phyloP scores from a whole-genome alignment of 805 yeast genomes.

The Candida khao-thaluensis region DNA sequence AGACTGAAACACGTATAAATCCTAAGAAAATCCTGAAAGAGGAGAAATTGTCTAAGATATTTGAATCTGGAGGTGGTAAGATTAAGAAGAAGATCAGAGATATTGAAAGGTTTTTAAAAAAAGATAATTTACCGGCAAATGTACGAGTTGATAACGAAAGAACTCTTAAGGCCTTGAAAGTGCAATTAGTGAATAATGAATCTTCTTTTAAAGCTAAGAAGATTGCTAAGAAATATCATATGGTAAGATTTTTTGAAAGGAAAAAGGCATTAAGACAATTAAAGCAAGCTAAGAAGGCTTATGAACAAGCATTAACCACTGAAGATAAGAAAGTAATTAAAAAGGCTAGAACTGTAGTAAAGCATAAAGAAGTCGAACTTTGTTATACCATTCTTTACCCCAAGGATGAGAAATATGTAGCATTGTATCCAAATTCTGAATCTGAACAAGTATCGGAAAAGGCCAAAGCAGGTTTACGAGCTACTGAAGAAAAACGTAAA shows the following conservation, averaged over 20 bases:
- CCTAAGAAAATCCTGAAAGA: constrained; percentile 4
- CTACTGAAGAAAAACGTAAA: constrained; percentile 44
- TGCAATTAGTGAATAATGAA: constrained; percentile 54
- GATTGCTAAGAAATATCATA: constrained; percentile 75
- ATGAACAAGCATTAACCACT: constrained; percentile 33
- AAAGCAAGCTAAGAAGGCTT: constrained; percentile 47
- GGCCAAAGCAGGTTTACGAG: constrained; percentile 41
- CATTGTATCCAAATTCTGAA: constrained; percentile 59
- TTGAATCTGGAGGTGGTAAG: constrained; percentile 46
- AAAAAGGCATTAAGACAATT: constrained; percentile 78
- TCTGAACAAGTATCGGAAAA: constrained; percentile 23
- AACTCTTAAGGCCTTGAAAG: constrained; percentile 61
- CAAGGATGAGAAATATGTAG: constrained; percentile 70
- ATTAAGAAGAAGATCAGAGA: constrained; percentile 87
- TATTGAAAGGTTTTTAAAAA: constrained; percentile 65
- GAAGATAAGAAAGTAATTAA: constrained; percentile 39
- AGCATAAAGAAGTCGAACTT: constrained; percentile 63
- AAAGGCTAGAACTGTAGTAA: constrained; percentile 49
- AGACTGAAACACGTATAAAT: background rate
- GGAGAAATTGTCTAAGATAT: constrained; percentile 25
- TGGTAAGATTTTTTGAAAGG: constrained; percentile 88
- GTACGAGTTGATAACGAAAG: constrained; percentile 71
- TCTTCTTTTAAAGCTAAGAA: constrained; percentile 46
- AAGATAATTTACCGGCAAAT: constrained; percentile 56
- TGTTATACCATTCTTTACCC: constrained; percentile 81